phyloP scores from a whole-genome alignment of 371 early-diverging fungal genomes.

The Mortierella sp. region DNA sequence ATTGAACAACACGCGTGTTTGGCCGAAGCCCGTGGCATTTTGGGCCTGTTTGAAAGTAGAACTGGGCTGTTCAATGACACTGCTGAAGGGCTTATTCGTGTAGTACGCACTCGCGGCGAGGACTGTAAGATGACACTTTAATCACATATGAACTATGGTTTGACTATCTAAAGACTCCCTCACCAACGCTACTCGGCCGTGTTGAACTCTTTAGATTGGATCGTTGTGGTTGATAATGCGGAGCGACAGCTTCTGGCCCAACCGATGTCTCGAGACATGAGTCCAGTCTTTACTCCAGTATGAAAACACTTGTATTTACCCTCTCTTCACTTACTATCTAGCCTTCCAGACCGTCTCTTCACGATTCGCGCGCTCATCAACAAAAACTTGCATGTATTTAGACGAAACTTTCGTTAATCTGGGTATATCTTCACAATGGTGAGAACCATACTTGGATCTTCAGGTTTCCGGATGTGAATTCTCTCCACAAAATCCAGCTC shows the following conservation, averaged over 20 bases:
- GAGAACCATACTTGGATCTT: conserved; percentile 67
- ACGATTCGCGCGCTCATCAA: background rate
- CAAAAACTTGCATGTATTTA: background rate
- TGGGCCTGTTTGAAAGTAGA: too few species aligned
- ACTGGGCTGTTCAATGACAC: too few species aligned
- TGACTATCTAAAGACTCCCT: too few species aligned
- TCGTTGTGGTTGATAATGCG: conserved; percentile 59
- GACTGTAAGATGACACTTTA: too few species aligned
- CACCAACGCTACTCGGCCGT: too few species aligned
- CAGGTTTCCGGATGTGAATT: conserved; percentile 57
- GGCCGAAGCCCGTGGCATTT: too few species aligned
- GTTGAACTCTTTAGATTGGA: conserved; percentile 52
- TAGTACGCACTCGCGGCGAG: too few species aligned
- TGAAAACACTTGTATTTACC: background rate
- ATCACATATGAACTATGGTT: too few species aligned
- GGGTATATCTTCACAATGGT: conserved; percentile 53
- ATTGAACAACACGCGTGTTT: too few species aligned
- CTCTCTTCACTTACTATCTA: background rate
- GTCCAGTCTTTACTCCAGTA: conserved; percentile 73
- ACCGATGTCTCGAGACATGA: conserved; percentile 74
- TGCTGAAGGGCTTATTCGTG: too few species aligned
- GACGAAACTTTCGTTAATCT: conserved; percentile 46
- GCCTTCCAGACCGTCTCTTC: too few species aligned
- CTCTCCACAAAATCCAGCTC: conserved; percentile 61
- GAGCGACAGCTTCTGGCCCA: conserved; percentile 64